These are phyloP conservation scores for Drosera spatulata DNA, from an alignment of 179 eudicot genomes.

Conservation along the genomic window DNA sequence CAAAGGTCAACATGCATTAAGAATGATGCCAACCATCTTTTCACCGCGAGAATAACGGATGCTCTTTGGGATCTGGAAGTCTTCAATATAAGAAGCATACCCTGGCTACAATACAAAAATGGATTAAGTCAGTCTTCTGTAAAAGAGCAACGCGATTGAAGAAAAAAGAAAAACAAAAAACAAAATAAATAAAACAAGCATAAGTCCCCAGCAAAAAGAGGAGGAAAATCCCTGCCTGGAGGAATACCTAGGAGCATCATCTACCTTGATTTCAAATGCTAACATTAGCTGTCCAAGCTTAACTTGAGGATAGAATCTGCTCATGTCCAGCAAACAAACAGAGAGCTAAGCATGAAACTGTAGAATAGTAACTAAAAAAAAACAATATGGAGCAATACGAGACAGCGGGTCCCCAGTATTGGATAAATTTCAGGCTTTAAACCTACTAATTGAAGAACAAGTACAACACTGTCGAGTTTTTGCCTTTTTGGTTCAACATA, in stretches of 20 bases:
- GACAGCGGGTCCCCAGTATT: no score
- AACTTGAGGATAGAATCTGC: conserved; percentile 61
- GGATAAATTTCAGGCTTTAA: no score
- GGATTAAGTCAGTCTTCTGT: neutral
- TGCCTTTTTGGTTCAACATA: no score
- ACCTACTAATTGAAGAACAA: no score
- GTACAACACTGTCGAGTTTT: no score
- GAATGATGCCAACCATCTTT: conserved; percentile 42
- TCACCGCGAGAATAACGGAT: conserved; percentile 25
- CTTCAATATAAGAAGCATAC: conserved; percentile 51
- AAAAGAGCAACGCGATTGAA: neutral
- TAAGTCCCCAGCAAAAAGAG: neutral
- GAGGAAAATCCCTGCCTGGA: no score
- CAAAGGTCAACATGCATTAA: neutral
- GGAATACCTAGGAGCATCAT: neutral
- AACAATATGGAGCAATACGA: no score
- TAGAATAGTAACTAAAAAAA: no score
- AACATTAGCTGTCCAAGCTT: conserved; percentile 57
- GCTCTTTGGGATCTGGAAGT: conserved; percentile 63
- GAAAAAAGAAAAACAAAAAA: neutral
- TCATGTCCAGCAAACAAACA: neutral
- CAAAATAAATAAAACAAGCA: neutral
- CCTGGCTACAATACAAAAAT: conserved; percentile 59
- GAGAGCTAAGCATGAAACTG: neutral
- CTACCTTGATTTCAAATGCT: conserved; percentile 61